Conservation (phyloP, 2,329 filamentous ascomycete species). For the Alternaria burnsii region DNA sequence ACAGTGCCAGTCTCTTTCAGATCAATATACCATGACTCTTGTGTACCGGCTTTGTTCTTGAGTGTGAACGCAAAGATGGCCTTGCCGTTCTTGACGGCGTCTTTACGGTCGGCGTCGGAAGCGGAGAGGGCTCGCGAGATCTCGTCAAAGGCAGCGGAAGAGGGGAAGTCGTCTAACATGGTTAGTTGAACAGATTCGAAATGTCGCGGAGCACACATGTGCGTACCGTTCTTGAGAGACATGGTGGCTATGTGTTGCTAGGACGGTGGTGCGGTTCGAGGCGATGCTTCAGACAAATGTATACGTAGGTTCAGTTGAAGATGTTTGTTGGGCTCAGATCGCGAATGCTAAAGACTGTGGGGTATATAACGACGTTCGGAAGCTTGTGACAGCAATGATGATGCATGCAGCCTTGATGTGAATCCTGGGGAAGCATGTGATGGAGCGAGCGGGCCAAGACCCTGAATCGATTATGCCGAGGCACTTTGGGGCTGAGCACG, state of each 20-base stretch:
- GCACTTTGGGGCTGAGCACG: slow-evolving; percentile 26
- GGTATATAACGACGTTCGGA: slow-evolving; percentile 32
- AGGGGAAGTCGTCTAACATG: slow-evolving; percentile 73
- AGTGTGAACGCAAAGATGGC: slow-evolving; percentile 91
- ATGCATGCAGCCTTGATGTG: slow-evolving; percentile 9
- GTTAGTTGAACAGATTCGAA: slow-evolving; percentile 3
- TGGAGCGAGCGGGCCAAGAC: slow-evolving; percentile 18
- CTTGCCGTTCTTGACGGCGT: slow-evolving; percentile 87
- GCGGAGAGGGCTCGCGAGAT: slow-evolving; percentile 77
- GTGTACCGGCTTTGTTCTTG: slow-evolving; percentile 84
- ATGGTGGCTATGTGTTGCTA: slow-evolving; percentile 30
- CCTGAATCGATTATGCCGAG: slow-evolving; percentile 25
- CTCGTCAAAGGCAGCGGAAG: slow-evolving; percentile 88
- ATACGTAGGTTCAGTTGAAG: not conserved
- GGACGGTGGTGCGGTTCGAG: not conserved
- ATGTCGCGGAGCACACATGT: not conserved
- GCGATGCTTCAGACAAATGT: not conserved
- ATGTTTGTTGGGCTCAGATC: not conserved
- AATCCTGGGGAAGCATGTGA: slow-evolving; percentile 38
- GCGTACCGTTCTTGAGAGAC: slow-evolving; percentile 44
- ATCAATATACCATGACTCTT: slow-evolving; percentile 92
- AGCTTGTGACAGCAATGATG: slow-evolving; percentile 35
- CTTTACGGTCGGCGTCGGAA: slow-evolving; percentile 78
- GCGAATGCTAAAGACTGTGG: slow-evolving; percentile 8
- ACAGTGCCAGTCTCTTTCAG: slow-evolving; percentile 89